Evolutionary conservation across 2,329 filamentous ascomycete species (phyloP).

Genomic region (Pseudogymnoascus sp.): DNA sequence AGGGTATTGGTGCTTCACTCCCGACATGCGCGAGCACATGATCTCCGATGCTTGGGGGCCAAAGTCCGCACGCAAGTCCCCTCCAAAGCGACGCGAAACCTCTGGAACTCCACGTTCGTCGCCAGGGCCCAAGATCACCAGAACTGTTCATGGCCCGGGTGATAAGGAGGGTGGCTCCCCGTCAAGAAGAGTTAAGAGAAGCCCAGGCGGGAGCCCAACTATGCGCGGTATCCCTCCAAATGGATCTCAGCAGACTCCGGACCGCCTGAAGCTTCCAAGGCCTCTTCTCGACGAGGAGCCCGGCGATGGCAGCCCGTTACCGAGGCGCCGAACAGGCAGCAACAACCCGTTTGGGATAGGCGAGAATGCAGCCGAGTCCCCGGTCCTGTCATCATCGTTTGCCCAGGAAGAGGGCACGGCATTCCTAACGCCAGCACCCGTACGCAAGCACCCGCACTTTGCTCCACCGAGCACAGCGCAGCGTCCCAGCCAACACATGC

Average conservation of each 20-base stretch:
- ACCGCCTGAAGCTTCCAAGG: conserved; percentile 36
- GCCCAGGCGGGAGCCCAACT: conserved; percentile 46
- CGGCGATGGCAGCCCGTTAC: conserved; percentile 51
- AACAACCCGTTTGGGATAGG: conserved; percentile 39
- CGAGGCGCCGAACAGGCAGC: conserved; percentile 39
- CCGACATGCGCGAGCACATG: conserved; percentile 80
- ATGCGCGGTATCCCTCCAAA: conserved; percentile 39
- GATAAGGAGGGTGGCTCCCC: conserved; percentile 38
- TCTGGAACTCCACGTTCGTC: background rate
- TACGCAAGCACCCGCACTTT: conserved; percentile 62
- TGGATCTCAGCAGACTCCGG: conserved; percentile 45
- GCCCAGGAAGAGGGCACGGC: conserved; percentile 50
- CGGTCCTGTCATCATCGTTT: conserved; percentile 53
- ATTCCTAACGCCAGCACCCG: conserved; percentile 64
- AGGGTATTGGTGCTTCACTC: conserved; percentile 96
- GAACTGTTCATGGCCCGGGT: conserved; percentile 36
- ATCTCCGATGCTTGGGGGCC: conserved; percentile 52
- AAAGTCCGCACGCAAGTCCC: conserved; percentile 9
- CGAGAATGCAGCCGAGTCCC: conserved; percentile 43
- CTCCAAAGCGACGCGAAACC: background rate
- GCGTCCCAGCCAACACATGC: conserved; percentile 75
- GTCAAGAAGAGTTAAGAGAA: conserved; percentile 47
- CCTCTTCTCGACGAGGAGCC: conserved; percentile 20
- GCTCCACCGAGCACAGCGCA: conserved; percentile 75
- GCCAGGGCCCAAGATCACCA: conserved; percentile 3